Percentiles rank a stretch among this genome's conserved stretches.
These are phyloP conservation scores for Alternaria gaisen DNA, from an alignment of 2,329 filamentous ascomycete species.

Conservation along the genomic window DNA sequence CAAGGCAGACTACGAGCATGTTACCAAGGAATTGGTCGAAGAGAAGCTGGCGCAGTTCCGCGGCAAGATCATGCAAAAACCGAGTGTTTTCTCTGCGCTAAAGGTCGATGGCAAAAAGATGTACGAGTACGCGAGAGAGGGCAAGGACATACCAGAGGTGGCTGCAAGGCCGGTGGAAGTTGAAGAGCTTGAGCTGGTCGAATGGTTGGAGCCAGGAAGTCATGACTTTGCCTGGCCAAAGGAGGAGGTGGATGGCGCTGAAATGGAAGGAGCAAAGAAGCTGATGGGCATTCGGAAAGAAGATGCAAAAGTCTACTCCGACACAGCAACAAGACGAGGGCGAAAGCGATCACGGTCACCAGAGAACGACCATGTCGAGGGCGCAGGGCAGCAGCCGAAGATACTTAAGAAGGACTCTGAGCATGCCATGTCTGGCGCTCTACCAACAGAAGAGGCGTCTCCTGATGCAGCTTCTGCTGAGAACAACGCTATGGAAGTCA, in stretches of 20 bases:
- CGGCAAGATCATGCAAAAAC: slow-evolving; percentile 87
- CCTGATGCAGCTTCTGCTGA: neutral
- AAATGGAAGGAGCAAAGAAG: slow-evolving; percentile 79
- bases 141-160: slow-evolving; percentile 87
- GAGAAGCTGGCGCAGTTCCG: slow-evolving; percentile 77
- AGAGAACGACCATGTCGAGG: slow-evolving; percentile 17
- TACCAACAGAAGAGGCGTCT: slow-evolving; percentile 28
- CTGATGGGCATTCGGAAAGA: slow-evolving; percentile 56
- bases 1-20: slow-evolving; percentile 77
- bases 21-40: slow-evolving; percentile 82
- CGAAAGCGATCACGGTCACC: slow-evolving; percentile 35
- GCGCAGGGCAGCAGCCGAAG: slow-evolving; percentile 33
- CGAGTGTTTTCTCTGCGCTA: slow-evolving; percentile 90
- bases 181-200: slow-evolving; percentile 77
- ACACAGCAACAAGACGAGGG: slow-evolving; percentile 39
- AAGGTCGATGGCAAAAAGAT: slow-evolving; percentile 93
- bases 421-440: slow-evolving; percentile 45
- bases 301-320: slow-evolving; percentile 28
- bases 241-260: slow-evolving; percentile 77
- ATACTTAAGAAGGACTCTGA: slow-evolving; percentile 40
- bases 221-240: slow-evolving; percentile 83
- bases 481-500: slow-evolving; percentile 1
- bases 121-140: slow-evolving; percentile 94
- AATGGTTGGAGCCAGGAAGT: slow-evolving; percentile 82
- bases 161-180: slow-evolving; percentile 82